These are phyloP conservation scores for Ensete glaucum DNA, from an alignment of 176 grass and related monocot species.

Conservation along the genomic window DNA sequence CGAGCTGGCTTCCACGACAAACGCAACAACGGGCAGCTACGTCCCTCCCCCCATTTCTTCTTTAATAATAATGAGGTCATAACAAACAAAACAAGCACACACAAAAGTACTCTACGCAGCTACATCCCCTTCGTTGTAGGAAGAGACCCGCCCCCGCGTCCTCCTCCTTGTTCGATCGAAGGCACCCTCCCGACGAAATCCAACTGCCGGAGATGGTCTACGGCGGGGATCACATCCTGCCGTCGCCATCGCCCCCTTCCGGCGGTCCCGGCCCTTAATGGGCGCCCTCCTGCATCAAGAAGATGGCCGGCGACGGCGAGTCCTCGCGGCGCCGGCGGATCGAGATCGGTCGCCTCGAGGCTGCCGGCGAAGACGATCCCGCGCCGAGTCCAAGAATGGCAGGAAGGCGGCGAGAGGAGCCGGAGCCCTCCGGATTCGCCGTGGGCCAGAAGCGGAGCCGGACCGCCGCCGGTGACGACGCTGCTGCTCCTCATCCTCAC, in stretches of 20 bases:
- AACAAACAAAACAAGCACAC: not conserved
- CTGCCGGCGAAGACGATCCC: not conserved
- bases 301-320: not conserved
- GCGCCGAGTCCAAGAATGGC: not conserved
- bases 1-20: slow-evolving; percentile 14
- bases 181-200: no score
- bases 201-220: not conserved
- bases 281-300: not conserved
- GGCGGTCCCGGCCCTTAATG: slow-evolving; percentile 11
- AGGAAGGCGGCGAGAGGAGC: not conserved
- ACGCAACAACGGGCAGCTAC: slow-evolving; percentile 20
- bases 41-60: no score
- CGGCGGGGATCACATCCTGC: not conserved
- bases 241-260: slow-evolving; percentile 12
- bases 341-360: not conserved
- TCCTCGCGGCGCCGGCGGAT: slow-evolving; percentile 16
- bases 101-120: no score
- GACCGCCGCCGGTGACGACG: not conserved
- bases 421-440: not conserved
- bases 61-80: no score
- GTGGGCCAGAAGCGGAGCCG: not conserved
- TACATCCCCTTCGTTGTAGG: no score
- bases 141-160: no score
- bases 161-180: no score
- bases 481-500: not conserved